Conservation (phyloP, 441 rosid genomes). For the Biscutella laevigata region DNA sequence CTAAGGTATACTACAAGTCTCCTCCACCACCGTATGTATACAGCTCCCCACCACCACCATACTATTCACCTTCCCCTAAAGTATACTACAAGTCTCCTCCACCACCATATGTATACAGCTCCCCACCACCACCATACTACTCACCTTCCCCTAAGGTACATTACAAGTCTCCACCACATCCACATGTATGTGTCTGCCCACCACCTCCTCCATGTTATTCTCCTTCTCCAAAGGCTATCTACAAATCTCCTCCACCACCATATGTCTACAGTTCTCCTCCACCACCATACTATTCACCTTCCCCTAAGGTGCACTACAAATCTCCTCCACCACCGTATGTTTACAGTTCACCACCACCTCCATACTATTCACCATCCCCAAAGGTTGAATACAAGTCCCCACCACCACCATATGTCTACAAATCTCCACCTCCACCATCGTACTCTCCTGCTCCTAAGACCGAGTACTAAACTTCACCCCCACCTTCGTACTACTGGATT, state of each 20-base stretch:
- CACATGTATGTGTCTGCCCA: neutral
- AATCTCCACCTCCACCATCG: constrained; percentile 8
- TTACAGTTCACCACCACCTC: neutral
- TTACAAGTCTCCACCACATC: neutral
- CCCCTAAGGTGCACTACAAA: neutral
- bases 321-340: constrained; percentile 2
- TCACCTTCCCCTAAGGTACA: neutral
- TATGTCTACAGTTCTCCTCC: neutral
- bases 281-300: constrained; percentile 1
- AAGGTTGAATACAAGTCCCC: neutral
- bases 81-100: neutral
- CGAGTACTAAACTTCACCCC: neutral
- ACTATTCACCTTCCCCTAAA: neutral
- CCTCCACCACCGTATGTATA: neutral
- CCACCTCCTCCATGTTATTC: neutral
- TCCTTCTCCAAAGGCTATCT: neutral
- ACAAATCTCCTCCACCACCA: neutral
- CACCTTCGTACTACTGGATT: neutral
- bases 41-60: neutral
- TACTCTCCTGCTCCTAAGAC: neutral
- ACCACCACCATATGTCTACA: neutral
- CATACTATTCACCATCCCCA: neutral
- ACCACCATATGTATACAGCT: neutral
- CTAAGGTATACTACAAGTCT: neutral
- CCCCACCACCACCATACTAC: neutral